phyloP scores from a whole-genome alignment of 2,329 filamentous ascomycete species.

The Fusarium sp. region DNA sequence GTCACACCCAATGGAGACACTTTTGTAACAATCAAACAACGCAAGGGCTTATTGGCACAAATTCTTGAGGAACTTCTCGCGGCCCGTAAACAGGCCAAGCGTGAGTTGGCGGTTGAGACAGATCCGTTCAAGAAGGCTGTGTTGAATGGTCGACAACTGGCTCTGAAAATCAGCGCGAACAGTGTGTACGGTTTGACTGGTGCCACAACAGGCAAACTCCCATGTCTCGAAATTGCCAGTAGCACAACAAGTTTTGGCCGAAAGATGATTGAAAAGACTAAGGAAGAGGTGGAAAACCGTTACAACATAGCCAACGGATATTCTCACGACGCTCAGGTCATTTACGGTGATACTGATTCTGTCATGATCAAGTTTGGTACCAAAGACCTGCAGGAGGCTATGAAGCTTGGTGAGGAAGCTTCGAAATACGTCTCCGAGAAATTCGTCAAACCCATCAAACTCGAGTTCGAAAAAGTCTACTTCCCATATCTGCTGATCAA shows the following conservation, averaged over 20 bases:
- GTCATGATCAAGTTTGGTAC: conserved; percentile 99
- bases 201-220: conserved; percentile 93
- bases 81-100: conserved; percentile 96
- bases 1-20: conserved; percentile 93
- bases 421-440: conserved; percentile 88
- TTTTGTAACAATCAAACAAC: conserved; percentile 87
- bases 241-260: conserved; percentile 97
- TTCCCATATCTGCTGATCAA: conserved; percentile 98
- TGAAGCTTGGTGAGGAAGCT: conserved; percentile 95
- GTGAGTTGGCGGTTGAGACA: conserved; percentile 85
- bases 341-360: conserved; percentile 98
- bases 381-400: conserved; percentile 83
- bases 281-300: conserved; percentile 88
- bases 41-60: conserved; percentile 91
- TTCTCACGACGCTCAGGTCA: conserved; percentile 92
- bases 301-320: conserved; percentile 97
- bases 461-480: conserved; percentile 99
- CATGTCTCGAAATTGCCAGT: conserved; percentile 93
- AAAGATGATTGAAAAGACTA: conserved; percentile 99
- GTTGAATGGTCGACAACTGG: conserved; percentile 94
- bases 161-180: conserved; percentile 96
- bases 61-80: conserved; percentile 92
- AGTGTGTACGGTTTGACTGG: conserved; percentile 97
- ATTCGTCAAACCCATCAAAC: conserved; percentile 96
- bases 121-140: conserved; percentile 99